phyloP scores from a whole-genome alignment of 2,329 filamentous ascomycete species.

The Ophiognomonia clavigignenti-juglandacearum region DNA sequence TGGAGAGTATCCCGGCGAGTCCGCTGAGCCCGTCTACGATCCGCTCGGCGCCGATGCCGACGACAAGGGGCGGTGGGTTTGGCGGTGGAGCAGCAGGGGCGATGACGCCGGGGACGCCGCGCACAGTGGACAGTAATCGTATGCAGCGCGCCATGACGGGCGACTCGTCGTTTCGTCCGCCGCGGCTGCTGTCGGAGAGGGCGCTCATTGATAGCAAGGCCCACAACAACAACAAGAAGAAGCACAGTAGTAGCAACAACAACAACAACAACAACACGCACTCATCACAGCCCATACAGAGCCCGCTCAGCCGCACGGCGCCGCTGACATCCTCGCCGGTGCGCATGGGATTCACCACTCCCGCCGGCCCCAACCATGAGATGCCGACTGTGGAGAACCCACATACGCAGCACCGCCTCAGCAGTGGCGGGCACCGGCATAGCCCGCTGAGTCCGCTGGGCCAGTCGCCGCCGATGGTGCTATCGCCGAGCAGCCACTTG shows the following conservation, averaged over 20 bases:
- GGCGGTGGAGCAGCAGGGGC: too few relatives aligned
- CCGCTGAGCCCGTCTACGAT: background rate
- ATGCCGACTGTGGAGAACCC: too few relatives aligned
- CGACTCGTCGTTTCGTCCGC: background rate
- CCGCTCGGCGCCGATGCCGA: background rate
- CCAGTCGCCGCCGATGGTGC: background rate
- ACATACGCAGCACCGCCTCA: too few relatives aligned
- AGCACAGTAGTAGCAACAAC: too few relatives aligned
- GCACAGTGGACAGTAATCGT: background rate
- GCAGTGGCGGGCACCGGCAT: background rate
- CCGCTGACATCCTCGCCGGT: background rate
- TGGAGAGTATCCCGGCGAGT: background rate
- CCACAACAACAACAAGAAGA: background rate
- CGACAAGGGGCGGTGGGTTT: too few relatives aligned
- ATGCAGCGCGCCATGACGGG: conserved; percentile 3
- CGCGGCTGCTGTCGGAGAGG: conserved; percentile 11
- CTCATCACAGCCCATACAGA: background rate
- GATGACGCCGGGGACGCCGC: background rate
- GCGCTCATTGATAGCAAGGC: conserved; percentile 4
- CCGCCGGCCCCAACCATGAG: too few relatives aligned
- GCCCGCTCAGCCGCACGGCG: background rate
- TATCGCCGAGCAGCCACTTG: background rate
- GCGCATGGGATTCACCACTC: background rate
- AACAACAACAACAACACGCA: background rate
- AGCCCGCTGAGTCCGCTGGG: background rate